Evolutionary conservation across 129 eudicot genomes (phyloP).

Genomic region (Chrysanthemum makinoi): DNA sequence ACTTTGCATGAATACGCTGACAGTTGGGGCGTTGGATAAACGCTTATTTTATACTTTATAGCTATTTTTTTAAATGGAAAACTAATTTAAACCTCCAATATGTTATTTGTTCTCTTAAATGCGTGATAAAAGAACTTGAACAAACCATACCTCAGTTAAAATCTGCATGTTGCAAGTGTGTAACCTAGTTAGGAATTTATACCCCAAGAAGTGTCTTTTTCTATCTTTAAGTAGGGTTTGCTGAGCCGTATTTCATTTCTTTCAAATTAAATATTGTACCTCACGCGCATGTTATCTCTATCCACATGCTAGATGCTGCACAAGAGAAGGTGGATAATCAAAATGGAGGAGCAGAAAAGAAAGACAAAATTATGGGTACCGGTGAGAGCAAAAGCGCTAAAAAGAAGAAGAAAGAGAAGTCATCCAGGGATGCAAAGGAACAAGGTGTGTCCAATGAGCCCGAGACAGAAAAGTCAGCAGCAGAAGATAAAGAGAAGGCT

Average conservation of each 20-base stretch:
- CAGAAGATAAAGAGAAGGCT: constrained; percentile 44
- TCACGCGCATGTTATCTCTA: neutral
- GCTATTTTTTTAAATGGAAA: no score
- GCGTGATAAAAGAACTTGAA: neutral
- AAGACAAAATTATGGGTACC: constrained; percentile 46
- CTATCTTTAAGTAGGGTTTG: no score
- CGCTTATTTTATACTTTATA: no score
- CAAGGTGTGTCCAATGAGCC: constrained; percentile 46
- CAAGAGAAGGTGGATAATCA: constrained; percentile 49
- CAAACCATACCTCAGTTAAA: neutral
- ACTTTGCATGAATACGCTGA: neutral
- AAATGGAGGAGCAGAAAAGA: constrained; percentile 55
- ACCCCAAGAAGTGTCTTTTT: no score
- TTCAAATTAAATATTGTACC: no score
- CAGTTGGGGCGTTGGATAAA: no score
- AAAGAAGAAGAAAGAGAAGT: constrained; percentile 87
- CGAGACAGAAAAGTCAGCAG: constrained; percentile 35
- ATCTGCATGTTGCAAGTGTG: neutral
- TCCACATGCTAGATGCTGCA: constrained; percentile 38
- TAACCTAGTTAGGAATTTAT: neutral
- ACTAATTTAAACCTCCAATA: no score
- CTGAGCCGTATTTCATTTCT: no score
- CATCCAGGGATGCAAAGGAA: constrained; percentile 61
- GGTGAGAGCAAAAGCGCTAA: constrained; percentile 69
- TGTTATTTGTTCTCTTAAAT: no score